Conservation (phyloP, 2,329 filamentous ascomycete species). For the Cladophialophora immunda region DNA sequence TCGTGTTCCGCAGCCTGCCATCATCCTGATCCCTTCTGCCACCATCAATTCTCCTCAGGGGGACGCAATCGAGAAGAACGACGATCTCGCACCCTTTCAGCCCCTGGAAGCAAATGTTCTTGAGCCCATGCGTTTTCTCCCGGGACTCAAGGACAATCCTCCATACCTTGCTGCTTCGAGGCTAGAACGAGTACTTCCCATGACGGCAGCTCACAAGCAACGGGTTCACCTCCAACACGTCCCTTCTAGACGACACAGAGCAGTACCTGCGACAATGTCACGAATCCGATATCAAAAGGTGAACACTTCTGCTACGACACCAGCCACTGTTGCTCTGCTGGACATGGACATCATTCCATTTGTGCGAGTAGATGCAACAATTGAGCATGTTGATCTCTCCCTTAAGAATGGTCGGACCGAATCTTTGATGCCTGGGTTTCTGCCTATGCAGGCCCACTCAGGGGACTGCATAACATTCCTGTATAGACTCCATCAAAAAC, state of each 20-base stretch:
- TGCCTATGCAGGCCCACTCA: constrained; percentile 56
- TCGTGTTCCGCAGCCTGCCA: constrained; percentile 63
- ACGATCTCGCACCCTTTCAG: constrained; percentile 63
- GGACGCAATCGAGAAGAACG: constrained; percentile 52
- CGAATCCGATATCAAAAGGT: constrained; percentile 64
- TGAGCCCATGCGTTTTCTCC: constrained; percentile 62
- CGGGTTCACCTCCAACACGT: constrained; percentile 64
- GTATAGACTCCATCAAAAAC: constrained; percentile 59
- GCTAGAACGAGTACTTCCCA: constrained; percentile 65
- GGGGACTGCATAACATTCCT: constrained; percentile 66
- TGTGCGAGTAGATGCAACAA: constrained; percentile 57
- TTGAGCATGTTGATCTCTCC: constrained; percentile 58
- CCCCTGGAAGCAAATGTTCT: constrained; percentile 67
- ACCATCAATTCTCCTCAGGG: constrained; percentile 54
- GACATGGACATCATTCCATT: constrained; percentile 66
- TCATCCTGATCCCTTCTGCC: constrained; percentile 57
- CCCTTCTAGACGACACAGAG: constrained; percentile 62
- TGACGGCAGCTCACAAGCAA: constrained; percentile 57
- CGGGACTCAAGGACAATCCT: constrained; percentile 54
- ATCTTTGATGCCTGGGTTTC: constrained; percentile 49
- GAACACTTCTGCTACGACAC: constrained; percentile 51
- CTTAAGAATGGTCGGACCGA: constrained; percentile 59
- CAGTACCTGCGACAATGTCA: constrained; percentile 64
- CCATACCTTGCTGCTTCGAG: constrained; percentile 66
- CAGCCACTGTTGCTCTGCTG: constrained; percentile 61